Evolutionary conservation across 2,329 filamentous ascomycete species (phyloP), one percentile per base, ranked within the genome.

Genomic region (Phialophora verrucosa): DNA sequence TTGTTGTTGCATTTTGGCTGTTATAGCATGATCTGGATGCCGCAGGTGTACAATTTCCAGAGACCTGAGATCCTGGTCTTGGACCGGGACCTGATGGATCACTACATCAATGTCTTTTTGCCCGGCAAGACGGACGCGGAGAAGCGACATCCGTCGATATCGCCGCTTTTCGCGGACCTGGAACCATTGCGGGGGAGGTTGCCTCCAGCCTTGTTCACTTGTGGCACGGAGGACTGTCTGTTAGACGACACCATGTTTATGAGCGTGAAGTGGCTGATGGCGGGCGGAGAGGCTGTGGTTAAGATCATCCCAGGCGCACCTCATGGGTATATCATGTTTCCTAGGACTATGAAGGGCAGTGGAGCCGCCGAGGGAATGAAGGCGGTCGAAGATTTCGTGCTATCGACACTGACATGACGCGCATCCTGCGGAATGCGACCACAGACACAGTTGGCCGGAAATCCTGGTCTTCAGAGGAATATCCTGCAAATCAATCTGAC

Each of bases 131-230:
- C 77, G 0, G 65, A 74, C 8, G 78, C 78, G 29, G 72, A 83
- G 57, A 78, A 79, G 8, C 78, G 80, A 53, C 72, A 83, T 58
- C 80, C 83, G 0, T 75, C 74, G 23, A 79, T 86, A 5, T 82
- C 79, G 3, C 85, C 85, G 0, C 78, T 85, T 44, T 87, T 82
- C 71, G 81, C 80, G n/a, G 78, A 86, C 64, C 54, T 83, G 17
- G 73, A 69, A 11, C 64, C 71, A 31, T 66, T 72, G 76, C 42
- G 69, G 20, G 69, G 66, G 3, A 58, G 71, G 73, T 73, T 86
- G 27, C 85, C 84, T n/a, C 80, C 81, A 0, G 84, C 84, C 7
- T 71, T 87, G 38, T 87, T 87, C 65, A 81, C 81, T 0, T 84
- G 82, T 68, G 85, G 85, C 0, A 86, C 84, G 4, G 79, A 83